These are phyloP conservation scores for Kwoniella europaea DNA, from an alignment of 768 basidiomycete genomes.

Conservation along the genomic window DNA sequence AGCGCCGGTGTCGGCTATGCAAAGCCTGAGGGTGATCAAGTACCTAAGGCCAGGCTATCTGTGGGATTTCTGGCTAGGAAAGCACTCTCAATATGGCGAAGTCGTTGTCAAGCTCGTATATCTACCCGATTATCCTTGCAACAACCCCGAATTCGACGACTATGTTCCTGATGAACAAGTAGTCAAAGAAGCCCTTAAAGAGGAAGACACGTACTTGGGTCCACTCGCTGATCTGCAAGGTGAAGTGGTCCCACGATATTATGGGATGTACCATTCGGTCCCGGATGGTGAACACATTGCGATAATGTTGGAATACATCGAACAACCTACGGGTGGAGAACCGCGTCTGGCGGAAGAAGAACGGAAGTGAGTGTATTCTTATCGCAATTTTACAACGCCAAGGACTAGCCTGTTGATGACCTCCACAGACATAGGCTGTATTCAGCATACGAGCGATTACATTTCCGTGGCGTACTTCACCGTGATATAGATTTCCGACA, in stretches of 20 bases:
- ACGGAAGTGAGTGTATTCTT: conserved; percentile 4
- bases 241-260: background rate
- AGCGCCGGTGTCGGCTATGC: too few species aligned
- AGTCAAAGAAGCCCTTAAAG: background rate
- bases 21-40: background rate
- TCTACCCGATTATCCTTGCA: conserved; percentile 2
- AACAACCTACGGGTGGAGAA: background rate
- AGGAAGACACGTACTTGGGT: background rate
- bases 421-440: background rate
- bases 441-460: background rate
- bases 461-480: background rate
- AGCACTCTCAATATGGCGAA: background rate
- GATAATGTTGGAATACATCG: background rate
- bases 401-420: too few species aligned
- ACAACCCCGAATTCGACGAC: background rate
- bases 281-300: background rate
- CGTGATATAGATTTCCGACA: background rate
- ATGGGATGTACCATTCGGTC: background rate
- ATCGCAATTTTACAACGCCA: too few species aligned
- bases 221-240: background rate
- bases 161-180: background rate
- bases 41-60: background rate
- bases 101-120: conserved; percentile 1
- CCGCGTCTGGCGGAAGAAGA: background rate
- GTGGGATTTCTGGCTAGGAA: conserved; percentile 10